Base-by-base conservation (phyloP, 108 stramenopile genomes). In the Nitzschia sp. region DNA sequence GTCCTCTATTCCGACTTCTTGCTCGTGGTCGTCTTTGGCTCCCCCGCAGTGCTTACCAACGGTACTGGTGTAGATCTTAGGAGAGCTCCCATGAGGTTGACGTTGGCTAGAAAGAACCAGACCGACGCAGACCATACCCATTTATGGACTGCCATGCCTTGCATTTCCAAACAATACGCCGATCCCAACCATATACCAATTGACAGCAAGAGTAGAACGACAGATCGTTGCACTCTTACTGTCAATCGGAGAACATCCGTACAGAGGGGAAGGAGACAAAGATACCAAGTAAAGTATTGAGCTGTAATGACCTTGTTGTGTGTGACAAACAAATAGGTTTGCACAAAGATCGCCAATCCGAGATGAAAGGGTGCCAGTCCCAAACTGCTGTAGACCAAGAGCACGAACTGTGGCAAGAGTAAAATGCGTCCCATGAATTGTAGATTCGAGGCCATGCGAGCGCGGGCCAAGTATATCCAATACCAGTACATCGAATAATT, bases 291-390 rank as follows among this genome's bases (percentile, higher is more conserved):
- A 58, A 98, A 96, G 68, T 99, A 99, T 71, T 99, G 98, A 27
- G 94, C 99, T 1, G 99, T 99, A 63, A 93, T 92, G 53, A 99
- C 99, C 69, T 98, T 98, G 82, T 99, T 99, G 82, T 94, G 91
- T 6, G 96, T 86, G 21, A 99, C 99, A 80, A 99, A 99, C 6
- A 93, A 61, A 70, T 95, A 88, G 22, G 98, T 98, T 72, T 97
- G 97, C 19, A 94, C 60, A 58, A 95, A 91, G 2, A 97, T 47
- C 21, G 90, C 86, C 55, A 96, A 66, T 55, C 73, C 73, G 35
- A 96, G 66, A 66, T 94, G 75, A 21, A 65, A 58, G 3, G 88
- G 92, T 47, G 88, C 89, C 55, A 94, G 61, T 13, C 80, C 83
- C 31, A 94, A 58, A 66, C 91, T 88, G 19, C 79, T 66, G 50